These are phyloP conservation scores for Penicillium silybi DNA, from an alignment of 495 filamentous ascomycete species.

Conservation along the genomic window DNA sequence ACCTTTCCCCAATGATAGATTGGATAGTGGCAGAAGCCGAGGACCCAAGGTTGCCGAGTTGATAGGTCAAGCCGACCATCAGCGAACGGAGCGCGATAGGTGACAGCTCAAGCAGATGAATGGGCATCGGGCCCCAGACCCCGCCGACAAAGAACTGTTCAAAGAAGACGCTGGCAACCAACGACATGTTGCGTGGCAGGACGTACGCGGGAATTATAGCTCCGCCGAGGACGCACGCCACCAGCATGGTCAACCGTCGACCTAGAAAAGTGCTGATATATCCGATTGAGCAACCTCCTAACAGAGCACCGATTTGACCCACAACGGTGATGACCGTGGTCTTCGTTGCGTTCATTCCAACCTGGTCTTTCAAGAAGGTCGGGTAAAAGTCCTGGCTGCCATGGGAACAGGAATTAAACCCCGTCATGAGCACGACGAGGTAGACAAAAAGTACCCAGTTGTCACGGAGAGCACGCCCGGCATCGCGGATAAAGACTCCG, in stretches of 20 bases:
- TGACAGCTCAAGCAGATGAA: slow-evolving; percentile 33
- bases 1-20: slow-evolving; percentile 32
- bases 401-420: slow-evolving; percentile 40
- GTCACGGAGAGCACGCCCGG: slow-evolving; percentile 19
- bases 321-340: slow-evolving; percentile 37
- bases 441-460: slow-evolving; percentile 44
- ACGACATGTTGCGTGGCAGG: slow-evolving; percentile 22
- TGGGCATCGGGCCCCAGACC: slow-evolving; percentile 28
- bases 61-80: slow-evolving; percentile 32
- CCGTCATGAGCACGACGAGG: slow-evolving; percentile 41
- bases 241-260: slow-evolving; percentile 33
- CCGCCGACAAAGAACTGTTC: slow-evolving; percentile 36
- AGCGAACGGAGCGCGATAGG: slow-evolving; percentile 29
- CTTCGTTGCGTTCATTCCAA: slow-evolving; percentile 23
- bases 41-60: slow-evolving; percentile 37
- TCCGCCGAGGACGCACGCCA: slow-evolving; percentile 28
- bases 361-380: slow-evolving; percentile 37
- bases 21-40: slow-evolving; percentile 37
- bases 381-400: slow-evolving; percentile 46
- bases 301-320: slow-evolving; percentile 20
- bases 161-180: slow-evolving; percentile 33
- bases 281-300: slow-evolving; percentile 31
- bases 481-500: slow-evolving; percentile 23
- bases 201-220: slow-evolving; percentile 32
- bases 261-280: slow-evolving; percentile 35